These are phyloP conservation scores for Maudiozyma saulgeensis DNA, from an alignment of 805 yeast species.

Conservation along the genomic window DNA sequence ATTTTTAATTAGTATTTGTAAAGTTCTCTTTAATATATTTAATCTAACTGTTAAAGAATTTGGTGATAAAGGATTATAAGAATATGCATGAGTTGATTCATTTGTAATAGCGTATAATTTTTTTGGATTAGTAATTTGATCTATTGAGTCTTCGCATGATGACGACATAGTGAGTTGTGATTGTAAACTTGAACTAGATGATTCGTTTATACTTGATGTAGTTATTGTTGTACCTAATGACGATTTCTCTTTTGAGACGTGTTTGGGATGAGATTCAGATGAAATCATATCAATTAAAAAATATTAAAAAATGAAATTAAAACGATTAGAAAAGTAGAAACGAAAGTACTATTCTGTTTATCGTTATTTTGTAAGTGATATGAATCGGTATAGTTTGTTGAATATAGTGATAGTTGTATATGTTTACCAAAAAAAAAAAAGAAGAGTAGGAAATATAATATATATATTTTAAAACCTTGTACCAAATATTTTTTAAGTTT, in stretches of 20 bases:
- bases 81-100: constrained; percentile 72
- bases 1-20: constrained; percentile 58
- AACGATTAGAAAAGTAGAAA: too few relatives aligned
- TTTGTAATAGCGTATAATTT: constrained; percentile 56
- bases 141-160: neutral
- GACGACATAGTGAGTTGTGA: neutral
- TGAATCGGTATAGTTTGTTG: too few relatives aligned
- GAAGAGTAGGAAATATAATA: too few relatives aligned
- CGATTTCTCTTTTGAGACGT: neutral
- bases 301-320: neutral
- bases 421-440: too few relatives aligned
- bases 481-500: too few relatives aligned
- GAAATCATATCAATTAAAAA: neutral
- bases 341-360: neutral
- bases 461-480: too few relatives aligned
- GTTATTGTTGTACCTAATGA: neutral
- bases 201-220: neutral
- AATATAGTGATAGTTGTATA: too few relatives aligned
- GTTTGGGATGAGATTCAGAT: neutral
- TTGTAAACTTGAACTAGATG: neutral
- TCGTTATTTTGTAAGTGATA: neutral
- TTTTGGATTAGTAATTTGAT: neutral
- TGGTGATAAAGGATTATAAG: constrained; percentile 72
- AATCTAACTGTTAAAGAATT: constrained; percentile 66
- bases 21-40: constrained; percentile 60